Base-by-base conservation (phyloP, 139 green algal species). In the Astrephomene gubernaculifera region DNA sequence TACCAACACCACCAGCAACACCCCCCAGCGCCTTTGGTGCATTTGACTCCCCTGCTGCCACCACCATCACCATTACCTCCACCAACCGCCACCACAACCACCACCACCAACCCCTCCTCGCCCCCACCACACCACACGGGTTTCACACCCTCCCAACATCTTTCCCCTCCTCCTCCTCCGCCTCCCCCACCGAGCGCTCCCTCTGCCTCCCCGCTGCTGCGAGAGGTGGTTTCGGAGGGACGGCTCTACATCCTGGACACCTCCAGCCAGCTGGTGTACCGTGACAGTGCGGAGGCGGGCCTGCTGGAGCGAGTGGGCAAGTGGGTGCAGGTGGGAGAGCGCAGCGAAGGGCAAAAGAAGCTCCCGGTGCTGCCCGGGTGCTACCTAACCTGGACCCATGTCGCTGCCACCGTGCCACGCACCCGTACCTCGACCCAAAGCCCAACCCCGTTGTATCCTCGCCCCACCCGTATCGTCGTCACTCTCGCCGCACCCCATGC, bases 261-360 rank as follows among this genome's bases (percentile, higher is more conserved):
- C 31, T 53, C 33, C 4, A 72, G 31, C 27, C 44, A 54, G 39
- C 44, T 71, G 39, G 74, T 90, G 64, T 90, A 83, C 73, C 82
- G 82, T 24, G 81, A 88, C 54, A 82, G 57, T 39, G 25, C 63
- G 25, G 38, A 67, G 53, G 65, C 54, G 61, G 64, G 49, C 17
- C 65, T 73, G 33, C 80, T 85, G n/a, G 86, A 90, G 80, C 81
- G 61, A 0, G 87, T 89, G 57, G 86, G 86, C 25, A 83, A 76
- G 69, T 89, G 86, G 86, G 86, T 84, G 33, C 41, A 83, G 73
- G 78, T 84, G 33, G 21, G 71, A 12, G 8, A 36, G 39, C 24
- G n/a, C 9, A 19, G 8, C 8, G 21, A n/a, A n/a, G 57, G 31
- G 19, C 17, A 24, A 24, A n/a, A 7, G 21, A 29, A 29, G 24